Evolutionary conservation across 441 rosid genomes (phyloP), one percentile per base, ranked within the genome.

Genomic region (Daphne laureola): DNA sequence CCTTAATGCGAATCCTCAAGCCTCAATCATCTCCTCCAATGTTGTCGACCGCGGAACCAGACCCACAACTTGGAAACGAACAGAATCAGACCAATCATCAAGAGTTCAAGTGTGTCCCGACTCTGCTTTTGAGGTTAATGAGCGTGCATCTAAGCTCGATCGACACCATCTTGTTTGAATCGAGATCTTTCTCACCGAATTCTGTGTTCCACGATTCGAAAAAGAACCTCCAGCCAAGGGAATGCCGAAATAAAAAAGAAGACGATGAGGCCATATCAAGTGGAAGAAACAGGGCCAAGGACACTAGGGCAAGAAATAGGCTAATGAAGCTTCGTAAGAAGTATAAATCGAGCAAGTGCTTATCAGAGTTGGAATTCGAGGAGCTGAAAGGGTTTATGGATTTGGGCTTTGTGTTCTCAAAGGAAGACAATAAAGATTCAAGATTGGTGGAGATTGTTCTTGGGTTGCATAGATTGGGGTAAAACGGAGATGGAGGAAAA

Each of bases 361-460:
- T 82, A 67, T 82, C 92, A 12, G 81, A 78, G 13, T 67, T 80
- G 59, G 88, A 82, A 67, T 74, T 78, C 52, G 81, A 83, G 49
- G 96, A 90, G 75, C 67, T 84, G 14, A 77, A 80, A 69, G 96
- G 98, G 72, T 81, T 90, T 73, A 78, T 74, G 79, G 98, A 90
- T 81, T 70, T 90, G 45, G 98, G 98, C 5, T 87, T 87, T 62
- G 88, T 87, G 41, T 90, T 87, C 68, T 75, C 90, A 0, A 83
- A 83, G 66, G 80, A 80, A 64, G 94, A 82, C 63, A 79, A 84
- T 23, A 70, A 57, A 36, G 76, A 87, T 46, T 77, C 92, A 43
- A 76, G 74, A 58, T 70, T 90, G 79, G 83, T 79, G 9, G 76
- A 80, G 47, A 83, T 90, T 57, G 64, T 87, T 68, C 96, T 92